Evolutionary conservation across 2,329 filamentous ascomycete genomes (phyloP).

Genomic region (Trichoderma cornu-damae): DNA sequence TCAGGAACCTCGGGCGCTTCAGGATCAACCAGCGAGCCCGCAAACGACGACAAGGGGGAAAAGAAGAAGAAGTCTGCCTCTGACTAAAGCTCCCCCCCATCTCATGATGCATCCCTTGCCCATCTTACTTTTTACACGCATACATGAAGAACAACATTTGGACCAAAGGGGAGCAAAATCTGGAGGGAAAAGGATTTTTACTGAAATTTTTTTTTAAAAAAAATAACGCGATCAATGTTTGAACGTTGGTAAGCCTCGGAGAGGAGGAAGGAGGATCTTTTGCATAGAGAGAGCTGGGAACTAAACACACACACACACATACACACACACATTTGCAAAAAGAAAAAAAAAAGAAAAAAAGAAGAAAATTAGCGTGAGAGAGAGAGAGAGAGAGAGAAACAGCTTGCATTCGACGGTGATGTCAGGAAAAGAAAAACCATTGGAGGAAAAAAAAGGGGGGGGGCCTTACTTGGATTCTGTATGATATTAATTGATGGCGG

Average conservation of each 20-base stretch:
- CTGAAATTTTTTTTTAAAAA: too few relatives aligned
- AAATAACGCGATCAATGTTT: slow-evolving; percentile 23
- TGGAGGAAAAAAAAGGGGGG: too few relatives aligned
- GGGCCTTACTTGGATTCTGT: slow-evolving; percentile 30
- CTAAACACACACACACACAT: background rate
- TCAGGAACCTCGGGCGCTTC: slow-evolving; percentile 26
- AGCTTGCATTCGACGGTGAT: slow-evolving; percentile 37
- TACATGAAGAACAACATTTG: slow-evolving; percentile 13
- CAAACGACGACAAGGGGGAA: slow-evolving; percentile 25
- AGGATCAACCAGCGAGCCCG: slow-evolving; percentile 18
- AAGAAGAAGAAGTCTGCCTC: slow-evolving; percentile 34
- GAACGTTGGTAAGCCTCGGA: background rate
- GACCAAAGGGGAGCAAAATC: background rate
- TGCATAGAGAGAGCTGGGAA: slow-evolving; percentile 21
- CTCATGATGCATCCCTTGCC: slow-evolving; percentile 16
- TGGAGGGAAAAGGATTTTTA: too few relatives aligned
- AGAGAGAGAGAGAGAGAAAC: background rate
- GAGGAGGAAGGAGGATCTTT: background rate
- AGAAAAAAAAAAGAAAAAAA: background rate
- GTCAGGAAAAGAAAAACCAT: slow-evolving; percentile 25
- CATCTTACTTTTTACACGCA: too few relatives aligned
- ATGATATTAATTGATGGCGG: slow-evolving; percentile 26
- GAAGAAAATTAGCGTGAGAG: too few relatives aligned
- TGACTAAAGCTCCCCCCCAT: slow-evolving; percentile 21
- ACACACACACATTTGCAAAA: too few relatives aligned